Evolutionary conservation across 495 filamentous ascomycete genomes (phyloP).

Genomic region (Hamigera avellanea): DNA sequence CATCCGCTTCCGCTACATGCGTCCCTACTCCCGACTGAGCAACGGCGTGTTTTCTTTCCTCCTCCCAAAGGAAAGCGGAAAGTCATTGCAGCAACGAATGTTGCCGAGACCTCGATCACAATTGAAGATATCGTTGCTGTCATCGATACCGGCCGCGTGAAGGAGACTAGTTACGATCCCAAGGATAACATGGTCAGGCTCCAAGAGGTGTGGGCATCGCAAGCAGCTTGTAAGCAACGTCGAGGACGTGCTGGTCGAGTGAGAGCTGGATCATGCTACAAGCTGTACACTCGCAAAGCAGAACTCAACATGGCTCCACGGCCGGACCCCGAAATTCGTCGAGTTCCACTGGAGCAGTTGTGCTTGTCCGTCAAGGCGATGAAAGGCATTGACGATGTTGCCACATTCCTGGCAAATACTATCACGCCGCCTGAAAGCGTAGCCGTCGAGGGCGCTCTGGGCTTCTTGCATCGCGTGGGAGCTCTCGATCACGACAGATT

Average conservation of each 20-base stretch:
- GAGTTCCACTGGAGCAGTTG: slow-evolving; percentile 88
- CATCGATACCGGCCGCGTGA: slow-evolving; percentile 88
- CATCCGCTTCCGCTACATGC: slow-evolving; percentile 86
- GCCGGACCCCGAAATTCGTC: slow-evolving; percentile 84
- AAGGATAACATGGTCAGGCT: slow-evolving; percentile 90
- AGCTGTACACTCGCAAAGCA: slow-evolving; percentile 77
- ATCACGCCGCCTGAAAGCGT: slow-evolving; percentile 76
- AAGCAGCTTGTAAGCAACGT: slow-evolving; percentile 92
- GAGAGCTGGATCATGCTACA: slow-evolving; percentile 83
- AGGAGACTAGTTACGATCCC: slow-evolving; percentile 90
- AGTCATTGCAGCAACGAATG: slow-evolving; percentile 88
- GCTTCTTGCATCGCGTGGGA: slow-evolving; percentile 70
- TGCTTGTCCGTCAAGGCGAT: slow-evolving; percentile 91
- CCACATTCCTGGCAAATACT: slow-evolving; percentile 69
- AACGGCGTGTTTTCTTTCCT: slow-evolving; percentile 70
- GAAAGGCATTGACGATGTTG: slow-evolving; percentile 69
- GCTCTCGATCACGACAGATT: slow-evolving; percentile 75
- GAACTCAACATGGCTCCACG: slow-evolving; percentile 81
- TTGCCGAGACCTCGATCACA: slow-evolving; percentile 96
- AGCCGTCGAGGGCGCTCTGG: slow-evolving; percentile 76
- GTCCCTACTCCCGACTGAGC: slow-evolving; percentile 75
- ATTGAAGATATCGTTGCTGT: slow-evolving; percentile 96
- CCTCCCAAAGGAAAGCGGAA: slow-evolving; percentile 75
- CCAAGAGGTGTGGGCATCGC: slow-evolving; percentile 89
- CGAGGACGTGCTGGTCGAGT: slow-evolving; percentile 91